A percentile compares a stretch with the other conserved stretches of the same genome.
These are phyloP conservation scores for Marchantia paleacea DNA, from an alignment of 225 moss, liverwort and hornwort species.

Conservation along the genomic window DNA sequence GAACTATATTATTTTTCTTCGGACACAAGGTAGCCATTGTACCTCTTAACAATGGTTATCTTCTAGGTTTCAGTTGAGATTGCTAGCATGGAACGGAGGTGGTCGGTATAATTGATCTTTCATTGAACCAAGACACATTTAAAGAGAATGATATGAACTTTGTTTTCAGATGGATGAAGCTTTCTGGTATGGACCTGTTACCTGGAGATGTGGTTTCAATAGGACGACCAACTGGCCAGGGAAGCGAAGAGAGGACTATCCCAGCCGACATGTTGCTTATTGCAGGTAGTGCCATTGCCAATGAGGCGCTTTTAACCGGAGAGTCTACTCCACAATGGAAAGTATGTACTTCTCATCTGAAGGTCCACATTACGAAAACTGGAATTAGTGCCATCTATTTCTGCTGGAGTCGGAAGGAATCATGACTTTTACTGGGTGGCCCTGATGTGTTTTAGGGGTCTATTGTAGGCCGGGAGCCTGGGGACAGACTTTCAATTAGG, in stretches of 20 bases:
- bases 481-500: constrained; percentile 77
- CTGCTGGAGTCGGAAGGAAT: neutral
- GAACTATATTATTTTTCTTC: too few species aligned
- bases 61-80: neutral
- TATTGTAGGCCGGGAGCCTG: constrained; percentile 62
- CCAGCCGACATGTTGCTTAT: constrained; percentile 93
- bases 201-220: constrained; percentile 98
- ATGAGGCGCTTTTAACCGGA: constrained; percentile 94
- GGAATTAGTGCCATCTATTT: constrained; percentile 3
- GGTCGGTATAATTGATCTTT: too few species aligned
- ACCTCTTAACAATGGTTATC: too few species aligned
- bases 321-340: constrained; percentile 99
- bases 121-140: neutral
- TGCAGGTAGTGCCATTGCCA: constrained; percentile 92
- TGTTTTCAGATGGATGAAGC: constrained; percentile 78
- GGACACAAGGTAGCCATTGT: too few species aligned
- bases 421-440: constrained; percentile 15
- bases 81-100: neutral
- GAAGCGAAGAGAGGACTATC: constrained; percentile 95
- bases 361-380: neutral
- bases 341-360: constrained; percentile 43
- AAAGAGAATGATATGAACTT: neutral
- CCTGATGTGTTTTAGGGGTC: constrained; percentile 56
- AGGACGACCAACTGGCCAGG: constrained; percentile 83
- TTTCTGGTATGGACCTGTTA: constrained; percentile 90